phyloP scores from a whole-genome alignment of 202 grass and related monocot species.

The Tripidium arundinaceum region DNA sequence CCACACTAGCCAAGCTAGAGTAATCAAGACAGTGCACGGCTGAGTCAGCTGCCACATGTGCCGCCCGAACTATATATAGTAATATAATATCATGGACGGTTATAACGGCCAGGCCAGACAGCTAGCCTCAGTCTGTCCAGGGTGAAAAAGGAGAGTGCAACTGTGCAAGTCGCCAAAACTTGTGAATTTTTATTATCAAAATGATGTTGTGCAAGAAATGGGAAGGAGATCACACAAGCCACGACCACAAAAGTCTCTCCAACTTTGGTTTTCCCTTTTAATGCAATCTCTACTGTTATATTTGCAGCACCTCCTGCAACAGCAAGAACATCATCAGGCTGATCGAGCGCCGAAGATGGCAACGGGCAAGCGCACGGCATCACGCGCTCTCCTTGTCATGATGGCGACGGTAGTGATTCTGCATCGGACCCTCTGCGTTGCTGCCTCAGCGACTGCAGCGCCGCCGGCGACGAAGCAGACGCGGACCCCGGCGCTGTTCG shows the following conservation, averaged over 20 bases:
- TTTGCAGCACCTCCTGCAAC: not conserved
- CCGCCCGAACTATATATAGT: not conserved
- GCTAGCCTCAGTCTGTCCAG: not conserved
- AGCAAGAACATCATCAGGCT: not conserved
- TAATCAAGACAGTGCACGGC: not conserved
- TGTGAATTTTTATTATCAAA: not conserved
- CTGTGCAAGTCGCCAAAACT: not conserved
- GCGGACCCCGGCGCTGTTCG: conserved; percentile 46
- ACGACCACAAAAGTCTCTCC: not conserved
- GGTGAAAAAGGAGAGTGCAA: not conserved
- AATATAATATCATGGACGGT: not conserved
- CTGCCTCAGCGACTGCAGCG: not conserved
- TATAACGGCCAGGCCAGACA: not conserved
- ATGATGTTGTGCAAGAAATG: not conserved
- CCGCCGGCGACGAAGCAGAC: conserved; percentile 1
- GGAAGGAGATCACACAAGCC: not conserved
- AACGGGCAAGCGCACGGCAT: not conserved
- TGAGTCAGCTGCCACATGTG: not conserved
- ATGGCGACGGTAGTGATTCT: not conserved
- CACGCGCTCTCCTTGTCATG: not conserved
- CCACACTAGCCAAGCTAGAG: not conserved
- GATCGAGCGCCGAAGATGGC: not conserved
- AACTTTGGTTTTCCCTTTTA: not conserved
- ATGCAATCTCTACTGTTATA: not conserved
- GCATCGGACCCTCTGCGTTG: not conserved